Percentiles rank a stretch among this genome's conserved stretches.
Evolutionary conservation across 2,329 filamentous ascomycete genomes (phyloP).

Genomic region (Fusarium sp.): DNA sequence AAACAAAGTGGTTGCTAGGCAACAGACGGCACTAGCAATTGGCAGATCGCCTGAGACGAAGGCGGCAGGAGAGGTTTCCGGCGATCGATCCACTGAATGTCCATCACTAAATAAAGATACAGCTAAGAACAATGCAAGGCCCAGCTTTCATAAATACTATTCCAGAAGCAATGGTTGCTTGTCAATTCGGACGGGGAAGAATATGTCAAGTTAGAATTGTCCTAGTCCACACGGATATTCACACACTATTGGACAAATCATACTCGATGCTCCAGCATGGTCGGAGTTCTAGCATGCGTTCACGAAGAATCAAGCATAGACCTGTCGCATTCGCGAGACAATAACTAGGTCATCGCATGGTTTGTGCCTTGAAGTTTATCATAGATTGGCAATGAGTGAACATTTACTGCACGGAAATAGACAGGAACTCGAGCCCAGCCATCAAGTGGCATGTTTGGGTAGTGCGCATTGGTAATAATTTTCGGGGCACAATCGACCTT

Average conservation of each 20-base stretch:
- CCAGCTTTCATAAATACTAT: neutral
- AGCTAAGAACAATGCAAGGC: neutral
- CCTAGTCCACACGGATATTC: neutral
- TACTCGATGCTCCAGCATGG: too few relatives aligned
- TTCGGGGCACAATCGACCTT: neutral
- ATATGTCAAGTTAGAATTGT: neutral
- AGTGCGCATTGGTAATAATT: neutral
- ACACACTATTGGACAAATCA: neutral
- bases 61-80: constrained; percentile 6
- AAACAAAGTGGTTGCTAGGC: constrained; percentile 35
- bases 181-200: neutral
- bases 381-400: too few relatives aligned
- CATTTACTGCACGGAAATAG: neutral
- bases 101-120: neutral
- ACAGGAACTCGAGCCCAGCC: neutral
- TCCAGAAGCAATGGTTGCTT: neutral
- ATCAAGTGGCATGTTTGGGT: neutral
- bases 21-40: constrained; percentile 7
- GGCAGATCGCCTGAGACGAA: constrained; percentile 9
- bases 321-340: too few relatives aligned
- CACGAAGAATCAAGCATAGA: too few relatives aligned
- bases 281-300: too few relatives aligned
- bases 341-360: too few relatives aligned
- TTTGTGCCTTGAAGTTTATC: too few relatives aligned
- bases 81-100: constrained; percentile 6